Base-by-base conservation (phyloP, 192 early-diverging fungal species). In the Backusella westeae region DNA sequence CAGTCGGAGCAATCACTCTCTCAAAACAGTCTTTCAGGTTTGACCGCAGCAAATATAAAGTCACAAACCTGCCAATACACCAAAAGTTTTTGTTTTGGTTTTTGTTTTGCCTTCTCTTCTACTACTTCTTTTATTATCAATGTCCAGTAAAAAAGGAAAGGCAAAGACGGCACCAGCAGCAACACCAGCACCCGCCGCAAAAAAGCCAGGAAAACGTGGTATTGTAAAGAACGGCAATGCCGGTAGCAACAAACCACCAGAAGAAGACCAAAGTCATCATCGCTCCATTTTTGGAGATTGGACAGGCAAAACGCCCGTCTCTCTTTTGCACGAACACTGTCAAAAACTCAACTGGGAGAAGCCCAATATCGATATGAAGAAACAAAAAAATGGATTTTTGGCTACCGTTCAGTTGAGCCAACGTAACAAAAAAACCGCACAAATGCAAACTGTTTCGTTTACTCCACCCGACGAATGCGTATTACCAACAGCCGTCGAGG, bases 241-340 rank as follows among this genome's bases (percentile, higher is more conserved):
- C 12, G 39, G 67, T 69, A 42, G 26, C 34, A 56, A 44, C 68
- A 74, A 59, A 56, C 10, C 49, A 49, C 15, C 36, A 41, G 23
- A 49, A 69, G 14, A 67, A 39, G 49, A 42, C 26, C 73, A 73
- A 67, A 67, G n/a, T 34, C 76, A 77, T 41, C 73, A 77, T 7
- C 74, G 59, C 10, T 81, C 80, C 3, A 70, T 88, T 29, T 96
- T 96, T 80, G 90, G 88, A 32, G 88, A 88, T 34, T 95, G 94
- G 95, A 96, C 94, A 0, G 96, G 96, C 49, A 97, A 97, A 73
- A 94, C 93, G 0, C 95, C 96, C 0, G 86, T 90, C 3, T 88
- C 88, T 3, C 80, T 95, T 4, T 84, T 97, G 2, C 86, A 94
- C 79, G 96, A 96, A 75, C 90, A 91, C 67, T 91, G 91, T 79